Evolutionary conservation across 345 rosid genomes (phyloP), one percentile per base, ranked within the genome.

Genomic region (Erodium maritimum): DNA sequence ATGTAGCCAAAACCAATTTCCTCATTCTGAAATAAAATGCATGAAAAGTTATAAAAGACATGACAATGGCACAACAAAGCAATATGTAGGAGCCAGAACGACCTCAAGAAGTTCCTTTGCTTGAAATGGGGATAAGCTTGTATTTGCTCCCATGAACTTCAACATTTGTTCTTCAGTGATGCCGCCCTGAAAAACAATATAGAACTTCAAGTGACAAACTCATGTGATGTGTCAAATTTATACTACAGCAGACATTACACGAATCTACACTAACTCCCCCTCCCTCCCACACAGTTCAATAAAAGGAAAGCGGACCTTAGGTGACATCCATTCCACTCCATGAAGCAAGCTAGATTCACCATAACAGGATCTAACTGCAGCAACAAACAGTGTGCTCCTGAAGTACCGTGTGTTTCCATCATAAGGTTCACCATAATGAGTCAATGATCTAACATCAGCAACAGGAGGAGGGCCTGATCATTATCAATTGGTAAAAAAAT

Each of bases 281-380:
- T 1, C 37, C 37, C 4, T 29, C 37, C 37, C 37, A 29, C 2
- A 29, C 1, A 4, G 56, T 20, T 20, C 16, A 23, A 54, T 21
- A 21, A 5, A 45, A 24, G 7, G 24, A 34, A 45, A 56, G 56
- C 75, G 22, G 34, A 91, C 98, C 75, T 88, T 86, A 45, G 95
- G 99, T 66, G 99, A 89, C 99, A 93, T 89, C 99, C 99, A 93
- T 54, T 89, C 99, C 57, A 83, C 95, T 22, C 95, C 99, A 75
- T 93, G 99, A 65, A 93, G 99, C 80, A 93, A 34, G 65, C 89
- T 79, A 59, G 99, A 86, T 82, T 93, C 99, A 60, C 88, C 85
- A 55, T 85, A 91, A 67, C 94, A 93, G 19, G 99, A 82, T 82
- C 99, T 81, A 73, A 93, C 96, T 0, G 95, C 79, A 73, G 99